These are phyloP conservation scores for Sarocladium kiliense DNA, from an alignment of 2,329 filamentous ascomycete species.

Conservation along the genomic window DNA sequence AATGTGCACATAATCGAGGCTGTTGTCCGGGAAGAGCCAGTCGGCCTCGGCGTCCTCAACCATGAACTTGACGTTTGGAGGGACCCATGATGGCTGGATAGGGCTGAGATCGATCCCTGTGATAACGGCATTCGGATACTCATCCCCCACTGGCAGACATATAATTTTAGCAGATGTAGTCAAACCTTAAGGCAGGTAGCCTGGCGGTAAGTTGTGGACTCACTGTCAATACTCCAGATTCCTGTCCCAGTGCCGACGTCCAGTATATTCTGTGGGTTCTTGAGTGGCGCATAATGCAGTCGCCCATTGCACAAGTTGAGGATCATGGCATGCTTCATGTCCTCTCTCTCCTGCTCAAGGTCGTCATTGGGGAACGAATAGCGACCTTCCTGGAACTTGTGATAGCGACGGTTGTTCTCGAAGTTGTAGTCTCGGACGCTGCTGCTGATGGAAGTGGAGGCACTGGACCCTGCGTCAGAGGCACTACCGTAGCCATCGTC, in stretches of 20 bases:
- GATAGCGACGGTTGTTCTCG: slow-evolving; percentile 37
- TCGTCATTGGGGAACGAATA: slow-evolving; percentile 38
- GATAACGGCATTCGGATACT: slow-evolving; percentile 32
- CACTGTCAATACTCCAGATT: slow-evolving; percentile 42
- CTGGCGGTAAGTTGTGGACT: slow-evolving; percentile 10
- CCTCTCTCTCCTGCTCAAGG: slow-evolving; percentile 38
- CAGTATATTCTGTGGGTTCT: slow-evolving; percentile 29
- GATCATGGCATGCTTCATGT: slow-evolving; percentile 35
- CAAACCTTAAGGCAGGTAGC: neutral
- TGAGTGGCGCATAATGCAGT: slow-evolving; percentile 37
- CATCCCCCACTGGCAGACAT: slow-evolving; percentile 25
- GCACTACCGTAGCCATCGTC: slow-evolving; percentile 11
- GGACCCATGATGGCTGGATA: slow-evolving; percentile 33
- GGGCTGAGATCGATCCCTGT: slow-evolving; percentile 34
- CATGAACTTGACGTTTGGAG: slow-evolving; percentile 33
- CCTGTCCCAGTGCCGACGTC: slow-evolving; percentile 33
- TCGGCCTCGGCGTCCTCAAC: slow-evolving; percentile 29
- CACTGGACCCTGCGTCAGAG: slow-evolving; percentile 16
- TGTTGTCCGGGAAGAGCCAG: slow-evolving; percentile 20
- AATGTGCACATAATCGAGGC: slow-evolving; percentile 24
- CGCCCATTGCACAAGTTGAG: slow-evolving; percentile 28
- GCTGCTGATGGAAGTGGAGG: slow-evolving; percentile 26
- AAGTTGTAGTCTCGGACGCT: slow-evolving; percentile 31
- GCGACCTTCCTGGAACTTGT: slow-evolving; percentile 33
- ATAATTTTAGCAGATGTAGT: neutral